Evolutionary conservation across 208 protist species (phyloP).

Genomic region (Phytomonas sp.): DNA sequence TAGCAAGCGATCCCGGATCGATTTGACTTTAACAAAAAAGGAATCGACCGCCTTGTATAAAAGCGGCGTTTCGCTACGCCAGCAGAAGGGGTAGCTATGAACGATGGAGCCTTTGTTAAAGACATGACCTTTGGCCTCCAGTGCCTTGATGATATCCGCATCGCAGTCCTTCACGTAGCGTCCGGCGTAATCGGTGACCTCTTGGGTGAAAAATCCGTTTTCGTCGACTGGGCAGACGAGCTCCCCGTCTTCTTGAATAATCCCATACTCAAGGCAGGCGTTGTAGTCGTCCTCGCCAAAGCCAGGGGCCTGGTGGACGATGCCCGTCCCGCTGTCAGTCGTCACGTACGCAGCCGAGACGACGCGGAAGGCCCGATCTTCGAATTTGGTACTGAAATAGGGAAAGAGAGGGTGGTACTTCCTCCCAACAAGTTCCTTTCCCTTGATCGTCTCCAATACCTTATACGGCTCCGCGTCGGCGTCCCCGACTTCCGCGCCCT

Average conservation of each 20-base stretch:
- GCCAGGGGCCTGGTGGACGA: constrained; percentile 98
- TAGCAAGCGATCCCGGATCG: constrained; percentile 93
- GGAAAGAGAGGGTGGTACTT: constrained; percentile 96
- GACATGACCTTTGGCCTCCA: constrained; percentile 92
- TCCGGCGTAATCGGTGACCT: constrained; percentile 95
- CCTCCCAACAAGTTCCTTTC: constrained; percentile 81
- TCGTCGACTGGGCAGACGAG: constrained; percentile 98
- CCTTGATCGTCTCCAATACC: constrained; percentile 81
- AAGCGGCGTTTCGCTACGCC: constrained; percentile 97
- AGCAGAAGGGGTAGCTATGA: constrained; percentile 99
- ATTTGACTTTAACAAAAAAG: constrained; percentile 98
- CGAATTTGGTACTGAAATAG: constrained; percentile 88
- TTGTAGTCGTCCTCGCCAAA: constrained; percentile 99
- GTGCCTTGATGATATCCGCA: constrained; percentile 88
- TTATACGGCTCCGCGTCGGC: constrained; percentile 31
- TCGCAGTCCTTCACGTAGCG: constrained; percentile 97
- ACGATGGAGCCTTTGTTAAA: constrained; percentile 83
- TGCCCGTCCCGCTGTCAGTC: constrained; percentile 96
- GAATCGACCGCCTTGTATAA: constrained; percentile 97
- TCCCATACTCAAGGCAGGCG: constrained; percentile 90
- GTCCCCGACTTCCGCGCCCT: constrained; percentile 1
- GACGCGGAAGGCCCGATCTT: constrained; percentile 88
- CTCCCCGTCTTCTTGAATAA: constrained; percentile 84
- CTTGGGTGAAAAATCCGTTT: constrained; percentile 93
- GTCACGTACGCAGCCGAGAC: constrained; percentile 96